Evolutionary conservation across 768 basidiomycete species (phyloP).

Genomic region (Candolleomyces eurysporus): DNA sequence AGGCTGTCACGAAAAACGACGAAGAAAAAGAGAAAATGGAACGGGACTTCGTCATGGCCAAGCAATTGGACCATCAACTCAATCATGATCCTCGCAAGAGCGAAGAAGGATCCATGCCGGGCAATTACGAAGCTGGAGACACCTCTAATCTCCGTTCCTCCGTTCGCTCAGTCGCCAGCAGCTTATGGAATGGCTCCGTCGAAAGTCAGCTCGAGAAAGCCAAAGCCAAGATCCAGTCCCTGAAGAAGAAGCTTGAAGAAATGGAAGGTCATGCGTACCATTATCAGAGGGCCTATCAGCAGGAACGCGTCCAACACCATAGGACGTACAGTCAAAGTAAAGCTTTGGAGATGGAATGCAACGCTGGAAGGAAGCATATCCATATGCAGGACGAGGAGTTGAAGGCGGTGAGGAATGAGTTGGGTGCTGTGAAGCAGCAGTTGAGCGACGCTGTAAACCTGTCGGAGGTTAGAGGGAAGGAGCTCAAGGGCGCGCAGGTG

Average conservation of each 20-base stretch:
- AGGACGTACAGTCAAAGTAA: not conserved
- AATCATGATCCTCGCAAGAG: not conserved
- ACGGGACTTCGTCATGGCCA: not conserved
- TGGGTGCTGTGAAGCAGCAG: constrained; percentile 8
- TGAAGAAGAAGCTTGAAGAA: constrained; percentile 1
- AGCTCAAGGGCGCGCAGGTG: constrained; percentile 45
- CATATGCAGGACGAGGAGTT: constrained; percentile 11
- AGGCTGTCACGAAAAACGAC: not conserved
- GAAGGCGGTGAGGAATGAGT: constrained; percentile 4
- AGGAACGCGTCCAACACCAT: not conserved
- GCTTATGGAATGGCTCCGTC: not conserved
- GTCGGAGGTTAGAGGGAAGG: constrained; percentile 38
- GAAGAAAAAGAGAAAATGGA: not conserved
- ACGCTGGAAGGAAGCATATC: constrained; percentile 8
- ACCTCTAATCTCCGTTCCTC: not conserved
- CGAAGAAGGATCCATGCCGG: not conserved
- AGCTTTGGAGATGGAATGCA: constrained; percentile 6
- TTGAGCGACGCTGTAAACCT: constrained; percentile 21
- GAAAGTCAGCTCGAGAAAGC: not conserved
- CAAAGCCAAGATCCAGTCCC: constrained; percentile 6
- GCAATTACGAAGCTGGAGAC: not conserved
- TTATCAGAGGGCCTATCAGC: not conserved
- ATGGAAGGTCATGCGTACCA: constrained; percentile 4
- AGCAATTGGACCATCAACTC: not conserved
- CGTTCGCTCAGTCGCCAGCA: no score